A percentile compares a stretch with the other conserved stretches of the same genome.
Conservation (phyloP, 208 protist species). For the Leishmania gerbilli region DNA sequence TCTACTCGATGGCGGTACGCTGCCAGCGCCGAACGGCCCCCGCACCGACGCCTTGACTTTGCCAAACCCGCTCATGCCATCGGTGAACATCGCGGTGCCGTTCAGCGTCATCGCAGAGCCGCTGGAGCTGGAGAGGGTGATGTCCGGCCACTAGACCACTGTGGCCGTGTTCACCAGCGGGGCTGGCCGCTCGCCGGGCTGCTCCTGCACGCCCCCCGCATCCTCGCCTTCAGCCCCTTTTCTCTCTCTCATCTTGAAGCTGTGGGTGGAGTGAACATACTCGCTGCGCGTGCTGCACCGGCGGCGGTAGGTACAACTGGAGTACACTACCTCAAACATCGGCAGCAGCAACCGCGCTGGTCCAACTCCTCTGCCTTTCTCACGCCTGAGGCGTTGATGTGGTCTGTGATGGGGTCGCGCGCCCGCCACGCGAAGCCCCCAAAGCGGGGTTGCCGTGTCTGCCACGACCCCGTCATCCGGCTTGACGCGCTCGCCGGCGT, state of each 20-base stretch:
- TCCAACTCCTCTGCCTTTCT: neutral
- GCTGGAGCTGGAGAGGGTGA: constrained; percentile 14
- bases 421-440: neutral
- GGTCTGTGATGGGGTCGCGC: neutral
- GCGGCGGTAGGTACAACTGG: neutral
- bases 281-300: constrained; percentile 19
- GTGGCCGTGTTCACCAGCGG: neutral
- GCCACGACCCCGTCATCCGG: constrained; percentile 1
- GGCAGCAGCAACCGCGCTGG: constrained; percentile 4
- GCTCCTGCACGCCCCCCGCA: constrained; percentile 21
- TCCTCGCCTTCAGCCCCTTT: constrained; percentile 39
- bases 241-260: constrained; percentile 35
- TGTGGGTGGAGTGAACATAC: constrained; percentile 37
- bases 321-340: neutral
- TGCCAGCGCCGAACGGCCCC: neutral
- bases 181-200: neutral
- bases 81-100: constrained; percentile 44
- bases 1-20: neutral
- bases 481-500: constrained; percentile 8
- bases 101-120: constrained; percentile 40
- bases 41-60: constrained; percentile 25
- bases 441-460: neutral
- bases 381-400: neutral
- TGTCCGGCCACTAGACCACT: constrained; percentile 5
- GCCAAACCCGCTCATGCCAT: constrained; percentile 54